Conservation (phyloP, 371 early-diverging fungal species). For the Rhizoclosmatium hyalinum region DNA sequence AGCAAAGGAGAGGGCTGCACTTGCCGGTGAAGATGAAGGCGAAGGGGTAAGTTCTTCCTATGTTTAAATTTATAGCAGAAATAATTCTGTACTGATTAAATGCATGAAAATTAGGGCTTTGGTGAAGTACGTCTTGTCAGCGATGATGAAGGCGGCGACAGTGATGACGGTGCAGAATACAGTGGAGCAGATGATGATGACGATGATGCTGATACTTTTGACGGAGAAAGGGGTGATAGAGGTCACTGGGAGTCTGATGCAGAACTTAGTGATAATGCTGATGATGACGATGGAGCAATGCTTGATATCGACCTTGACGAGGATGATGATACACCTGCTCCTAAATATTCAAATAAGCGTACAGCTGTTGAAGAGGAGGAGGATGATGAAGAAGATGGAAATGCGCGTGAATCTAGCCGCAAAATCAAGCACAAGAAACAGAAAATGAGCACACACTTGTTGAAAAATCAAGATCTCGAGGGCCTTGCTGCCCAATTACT, state of each 20-base stretch:
- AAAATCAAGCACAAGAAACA: slow-evolving; percentile 24
- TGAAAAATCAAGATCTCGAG: slow-evolving; percentile 27
- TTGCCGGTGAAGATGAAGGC: slow-evolving; percentile 1
- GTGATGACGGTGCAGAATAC: slow-evolving; percentile 7
- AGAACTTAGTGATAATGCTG: slow-evolving; percentile 25
- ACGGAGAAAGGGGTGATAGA: slow-evolving; percentile 17
- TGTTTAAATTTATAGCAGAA: not conserved
- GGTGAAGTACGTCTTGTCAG: slow-evolving; percentile 18
- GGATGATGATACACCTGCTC: slow-evolving; percentile 4
- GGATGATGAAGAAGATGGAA: slow-evolving; percentile 12
- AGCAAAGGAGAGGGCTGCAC: slow-evolving; percentile 60
- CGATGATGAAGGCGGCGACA: slow-evolving; percentile 4
- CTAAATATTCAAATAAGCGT: not conserved
- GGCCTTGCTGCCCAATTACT: slow-evolving; percentile 20
- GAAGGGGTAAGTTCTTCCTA: not conserved
- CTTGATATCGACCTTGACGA: slow-evolving; percentile 30
- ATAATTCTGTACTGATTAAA: no score
- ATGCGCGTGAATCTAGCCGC: not conserved
- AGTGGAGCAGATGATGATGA: slow-evolving; percentile 13
- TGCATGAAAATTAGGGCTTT: not conserved
- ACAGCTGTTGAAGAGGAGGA: not conserved
- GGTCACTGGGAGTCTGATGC: slow-evolving; percentile 23
- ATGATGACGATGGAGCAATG: slow-evolving; percentile 17
- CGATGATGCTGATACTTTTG: slow-evolving; percentile 22
- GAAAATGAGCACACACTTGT: slow-evolving; percentile 17